Base-by-base conservation (phyloP, 345 rosid species). In the Geranium rotundifolium region DNA sequence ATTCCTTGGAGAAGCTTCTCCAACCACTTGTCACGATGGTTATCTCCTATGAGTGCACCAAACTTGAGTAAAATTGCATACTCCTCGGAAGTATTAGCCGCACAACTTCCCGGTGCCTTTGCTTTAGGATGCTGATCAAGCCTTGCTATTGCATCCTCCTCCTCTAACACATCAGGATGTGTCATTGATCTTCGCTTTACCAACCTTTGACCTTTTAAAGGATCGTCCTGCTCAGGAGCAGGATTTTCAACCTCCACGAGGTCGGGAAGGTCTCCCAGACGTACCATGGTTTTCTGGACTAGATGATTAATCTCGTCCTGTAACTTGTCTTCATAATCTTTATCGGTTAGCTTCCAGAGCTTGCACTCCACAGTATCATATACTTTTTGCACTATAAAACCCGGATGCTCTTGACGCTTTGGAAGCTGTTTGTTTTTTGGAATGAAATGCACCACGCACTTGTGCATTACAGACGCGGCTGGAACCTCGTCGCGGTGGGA, bases 401-500 rank as follows among this genome's bases (percentile, higher is more conserved):
- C 97, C 60, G 97, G 99, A 76, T 88, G 69, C 12, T 79, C 82
- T 70, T 88, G 77, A 39, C 97, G 96, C 55, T 60, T 68, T 1
- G 99, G 99, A 56, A 93, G 81, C 67, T 90, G 95, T 75, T 93
- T 93, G 78, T 88, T 79, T 57, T 75, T 73, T 2, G 97, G 99
- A 67, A 93, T 87, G 61, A 93, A 93, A 68, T 93, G 96, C 69
- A 90, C 99, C 62, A 93, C 84, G 58, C 99, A 93, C 72, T 85
- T 88, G 73, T 93, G 97, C 99, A 93, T 90, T 71, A 90, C 97
- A 62, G 99, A 88, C 63, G 88, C 99, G 4, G 99, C 97, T 2
- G 99, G 99, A 62, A 88, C 87, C 72, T 86, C 96, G 73, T 93
- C 97, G 27, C 82, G 90, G 69, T 93, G 99, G 72, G 90, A 93